phyloP scores from a whole-genome alignment of 2,329 filamentous ascomycete species.

The Cladosporium sp. region DNA sequence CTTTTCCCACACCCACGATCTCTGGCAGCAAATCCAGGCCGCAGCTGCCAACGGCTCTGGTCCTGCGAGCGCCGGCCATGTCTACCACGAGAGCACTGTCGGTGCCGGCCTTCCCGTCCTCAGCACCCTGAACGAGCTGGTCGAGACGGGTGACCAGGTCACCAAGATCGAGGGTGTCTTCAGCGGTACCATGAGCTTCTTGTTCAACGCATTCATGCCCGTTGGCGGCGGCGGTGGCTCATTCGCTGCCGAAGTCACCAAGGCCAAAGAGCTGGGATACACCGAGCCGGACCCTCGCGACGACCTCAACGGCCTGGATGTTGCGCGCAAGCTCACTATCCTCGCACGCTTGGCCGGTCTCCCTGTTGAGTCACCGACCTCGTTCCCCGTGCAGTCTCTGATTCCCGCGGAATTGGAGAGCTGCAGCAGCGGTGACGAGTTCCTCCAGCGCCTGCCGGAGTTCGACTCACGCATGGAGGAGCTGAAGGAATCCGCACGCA shows the following conservation, averaged over 20 bases:
- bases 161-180: conserved; percentile 95
- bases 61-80: conserved; percentile 55
- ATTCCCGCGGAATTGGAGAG: conserved; percentile 84
- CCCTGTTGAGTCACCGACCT: conserved; percentile 73
- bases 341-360: conserved; percentile 81
- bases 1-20: conserved; percentile 73
- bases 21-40: conserved; percentile 85
- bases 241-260: conserved; percentile 87
- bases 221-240: conserved; percentile 67
- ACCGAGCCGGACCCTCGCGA: conserved; percentile 84
- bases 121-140: conserved; percentile 87
- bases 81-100: conserved; percentile 94
- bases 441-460: conserved; percentile 70
- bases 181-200: conserved; percentile 94
- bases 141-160: conserved; percentile 87
- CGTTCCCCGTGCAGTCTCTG: conserved; percentile 89
- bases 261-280: conserved; percentile 89
- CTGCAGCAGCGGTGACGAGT: conserved; percentile 73
- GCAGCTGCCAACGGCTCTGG: conserved; percentile 59
- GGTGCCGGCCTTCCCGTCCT: conserved; percentile 91
- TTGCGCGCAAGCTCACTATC: conserved; percentile 95
- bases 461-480: conserved; percentile 90
- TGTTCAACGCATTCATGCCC: conserved; percentile 96
- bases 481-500: conserved; percentile 77
- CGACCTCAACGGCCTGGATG: conserved; percentile 80